Percentiles rank a stretch among this genome's conserved stretches.
Conservation (phyloP, 305 asterid genomes). For the Fraxinus sp. region DNA sequence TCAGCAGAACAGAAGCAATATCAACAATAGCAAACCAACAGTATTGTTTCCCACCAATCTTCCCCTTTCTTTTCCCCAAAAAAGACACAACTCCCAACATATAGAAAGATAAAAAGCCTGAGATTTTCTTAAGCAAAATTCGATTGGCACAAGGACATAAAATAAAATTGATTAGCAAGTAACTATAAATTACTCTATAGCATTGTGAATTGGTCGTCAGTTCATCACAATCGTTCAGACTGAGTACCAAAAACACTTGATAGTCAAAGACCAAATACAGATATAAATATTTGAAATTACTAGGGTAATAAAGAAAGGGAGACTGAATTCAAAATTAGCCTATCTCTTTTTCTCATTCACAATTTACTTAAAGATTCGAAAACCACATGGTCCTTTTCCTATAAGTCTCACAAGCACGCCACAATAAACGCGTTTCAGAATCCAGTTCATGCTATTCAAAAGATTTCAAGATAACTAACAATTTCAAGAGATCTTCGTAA, state of each 20-base stretch:
- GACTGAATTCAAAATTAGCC: neutral
- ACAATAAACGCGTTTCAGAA: neutral
- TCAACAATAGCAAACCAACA: conserved; percentile 1
- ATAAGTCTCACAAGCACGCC: neutral
- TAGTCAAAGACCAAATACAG: neutral
- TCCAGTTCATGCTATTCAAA: neutral
- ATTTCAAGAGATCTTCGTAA: neutral
- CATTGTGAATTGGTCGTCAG: neutral
- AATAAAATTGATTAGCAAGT: neutral
- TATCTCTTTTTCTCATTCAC: neutral
- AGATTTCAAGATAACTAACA: neutral
- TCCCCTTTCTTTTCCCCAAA: neutral
- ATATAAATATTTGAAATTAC: neutral
- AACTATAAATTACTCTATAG: neutral
- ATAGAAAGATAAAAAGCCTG: neutral
- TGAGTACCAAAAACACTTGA: neutral
- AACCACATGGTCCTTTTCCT: neutral
- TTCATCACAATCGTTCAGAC: neutral
- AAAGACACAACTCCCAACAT: neutral
- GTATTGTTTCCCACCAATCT: neutral
- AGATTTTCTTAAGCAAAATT: neutral
- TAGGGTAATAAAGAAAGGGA: neutral
- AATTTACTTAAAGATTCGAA: neutral
- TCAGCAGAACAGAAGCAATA: neutral
- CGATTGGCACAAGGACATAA: neutral